These are phyloP conservation scores for Arctium lappa DNA, from an alignment of 129 eudicot species.

Conservation along the genomic window DNA sequence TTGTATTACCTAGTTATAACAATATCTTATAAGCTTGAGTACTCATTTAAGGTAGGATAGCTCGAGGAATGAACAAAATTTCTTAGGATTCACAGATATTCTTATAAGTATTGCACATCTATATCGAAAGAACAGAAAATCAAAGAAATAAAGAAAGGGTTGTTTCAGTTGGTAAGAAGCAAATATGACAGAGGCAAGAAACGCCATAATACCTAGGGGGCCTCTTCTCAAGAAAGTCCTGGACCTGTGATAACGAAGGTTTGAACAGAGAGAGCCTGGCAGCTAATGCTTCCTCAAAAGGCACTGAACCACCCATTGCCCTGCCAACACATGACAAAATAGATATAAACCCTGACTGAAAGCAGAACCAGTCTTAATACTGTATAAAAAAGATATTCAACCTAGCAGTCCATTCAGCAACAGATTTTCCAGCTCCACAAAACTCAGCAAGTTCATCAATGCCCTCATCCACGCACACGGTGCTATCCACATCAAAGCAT, in stretches of 20 bases:
- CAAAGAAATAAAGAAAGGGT: neutral
- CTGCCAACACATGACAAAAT: slow-evolving; percentile 30
- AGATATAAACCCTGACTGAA: slow-evolving; percentile 1
- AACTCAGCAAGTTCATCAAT: slow-evolving; percentile 97
- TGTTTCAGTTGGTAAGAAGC: neutral
- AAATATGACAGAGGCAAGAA: neutral
- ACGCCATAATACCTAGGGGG: slow-evolving; percentile 70
- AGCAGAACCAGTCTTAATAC: neutral
- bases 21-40: neutral
- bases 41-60: neutral
- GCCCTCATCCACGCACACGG: slow-evolving; percentile 95
- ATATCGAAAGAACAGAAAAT: neutral
- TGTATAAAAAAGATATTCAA: slow-evolving; percentile 15
- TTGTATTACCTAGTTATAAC: neutral
- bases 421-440: slow-evolving; percentile 99
- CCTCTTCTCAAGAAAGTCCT: slow-evolving; percentile 67
- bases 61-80: neutral
- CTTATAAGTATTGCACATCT: neutral
- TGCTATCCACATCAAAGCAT: slow-evolving; percentile 98
- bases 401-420: slow-evolving; percentile 98
- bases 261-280: slow-evolving; percentile 82
- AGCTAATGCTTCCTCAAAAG: slow-evolving; percentile 89
- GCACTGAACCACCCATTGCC: slow-evolving; percentile 97
- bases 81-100: neutral
- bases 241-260: slow-evolving; percentile 67